Evolutionary conservation across 2,329 filamentous ascomycete species (phyloP), one percentile per base, ranked within the genome.

Genomic region (Neocatenulostroma microsporum): DNA sequence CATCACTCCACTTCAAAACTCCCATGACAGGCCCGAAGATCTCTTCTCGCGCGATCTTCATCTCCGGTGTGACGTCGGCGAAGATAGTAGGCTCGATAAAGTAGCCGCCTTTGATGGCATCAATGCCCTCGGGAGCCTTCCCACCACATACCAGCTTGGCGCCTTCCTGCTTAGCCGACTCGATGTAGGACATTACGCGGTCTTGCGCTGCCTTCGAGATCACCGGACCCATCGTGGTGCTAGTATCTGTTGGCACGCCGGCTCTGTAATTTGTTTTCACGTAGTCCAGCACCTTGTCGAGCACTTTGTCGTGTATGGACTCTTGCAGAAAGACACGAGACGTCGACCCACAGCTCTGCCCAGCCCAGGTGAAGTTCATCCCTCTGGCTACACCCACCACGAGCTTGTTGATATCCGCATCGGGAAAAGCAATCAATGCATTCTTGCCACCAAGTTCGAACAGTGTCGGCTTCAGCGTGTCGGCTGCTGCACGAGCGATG

Each of bases 21-120:
- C 34, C 21, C 23, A 24, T 24, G 8, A 24, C 21, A 0, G 76
- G 75, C 0, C 76, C 76, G 41, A 80, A 80, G 0, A 79, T 66
- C 41, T 80, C 76, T 44, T 79, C n/a, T n/a, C n/a, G n/a, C 73
- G 69, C 71, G 34, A 78, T 69, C 39, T 58, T 65, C 70, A 75
- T 76, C 46, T 66, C 51, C 36, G 73, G 67, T 42, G 66, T 73
- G 14, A 76, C 72, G 35, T 73, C 62, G 6, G 68, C 67, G 57
- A 77, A 75, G 43, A 76, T 65, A 3, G 74, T 77, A 0, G 74
- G 74, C 35, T 66, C 57, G 39, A 82, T 72, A 58, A 79, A 82
- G 62, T 76, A 80, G 8, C 78, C 78, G 49, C 79, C 80, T 20
- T 23, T 34, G 23, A 37, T 30, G 37, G 72, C 68, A 13, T 63